Percentiles rank a stretch among this genome's conserved stretches.
These are phyloP conservation scores for Apophysomyces trapeziformis DNA, from an alignment of 371 early-diverging fungal species.

Conservation along the genomic window DNA sequence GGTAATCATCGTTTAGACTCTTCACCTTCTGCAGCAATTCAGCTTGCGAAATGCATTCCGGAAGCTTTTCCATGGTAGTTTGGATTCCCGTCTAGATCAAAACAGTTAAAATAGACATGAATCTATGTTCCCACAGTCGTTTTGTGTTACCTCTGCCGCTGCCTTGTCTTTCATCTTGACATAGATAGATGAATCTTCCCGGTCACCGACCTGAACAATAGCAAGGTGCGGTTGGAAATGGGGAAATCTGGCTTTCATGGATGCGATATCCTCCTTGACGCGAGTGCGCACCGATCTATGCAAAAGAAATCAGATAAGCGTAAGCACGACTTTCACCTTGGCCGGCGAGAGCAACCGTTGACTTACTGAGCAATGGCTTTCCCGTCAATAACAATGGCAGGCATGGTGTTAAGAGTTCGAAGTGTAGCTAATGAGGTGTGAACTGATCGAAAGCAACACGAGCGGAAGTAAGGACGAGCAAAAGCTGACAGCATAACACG, in stretches of 20 bases:
- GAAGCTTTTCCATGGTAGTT: slow-evolving; percentile 54
- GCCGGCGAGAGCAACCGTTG: background rate
- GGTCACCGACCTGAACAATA: slow-evolving; percentile 87
- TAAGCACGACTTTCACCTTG: background rate
- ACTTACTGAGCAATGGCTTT: slow-evolving; percentile 71
- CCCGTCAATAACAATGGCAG: slow-evolving; percentile 59
- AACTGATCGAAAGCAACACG: background rate
- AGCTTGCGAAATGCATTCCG: slow-evolving; percentile 45
- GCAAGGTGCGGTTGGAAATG: slow-evolving; percentile 80
- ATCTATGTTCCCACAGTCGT: background rate
- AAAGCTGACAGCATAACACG: slow-evolving; percentile 6
- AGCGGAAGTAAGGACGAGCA: slow-evolving; percentile 1
- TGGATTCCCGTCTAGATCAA: slow-evolving; percentile 62
- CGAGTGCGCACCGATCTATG: slow-evolving; percentile 60
- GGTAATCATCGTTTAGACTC: slow-evolving; percentile 74
- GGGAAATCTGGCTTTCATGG: slow-evolving; percentile 60
- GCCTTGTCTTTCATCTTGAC: slow-evolving; percentile 89
- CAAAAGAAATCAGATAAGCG: slow-evolving; percentile 13
- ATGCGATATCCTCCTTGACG: slow-evolving; percentile 65
- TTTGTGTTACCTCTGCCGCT: slow-evolving; percentile 71
- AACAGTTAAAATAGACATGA: background rate
- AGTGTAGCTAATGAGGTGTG: background rate
- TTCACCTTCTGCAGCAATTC: slow-evolving; percentile 60
- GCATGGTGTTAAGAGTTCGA: slow-evolving; percentile 4
- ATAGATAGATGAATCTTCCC: slow-evolving; percentile 90